phyloP scores from a whole-genome alignment of 2,329 filamentous ascomycete genomes.

The Penicillium sp. region DNA sequence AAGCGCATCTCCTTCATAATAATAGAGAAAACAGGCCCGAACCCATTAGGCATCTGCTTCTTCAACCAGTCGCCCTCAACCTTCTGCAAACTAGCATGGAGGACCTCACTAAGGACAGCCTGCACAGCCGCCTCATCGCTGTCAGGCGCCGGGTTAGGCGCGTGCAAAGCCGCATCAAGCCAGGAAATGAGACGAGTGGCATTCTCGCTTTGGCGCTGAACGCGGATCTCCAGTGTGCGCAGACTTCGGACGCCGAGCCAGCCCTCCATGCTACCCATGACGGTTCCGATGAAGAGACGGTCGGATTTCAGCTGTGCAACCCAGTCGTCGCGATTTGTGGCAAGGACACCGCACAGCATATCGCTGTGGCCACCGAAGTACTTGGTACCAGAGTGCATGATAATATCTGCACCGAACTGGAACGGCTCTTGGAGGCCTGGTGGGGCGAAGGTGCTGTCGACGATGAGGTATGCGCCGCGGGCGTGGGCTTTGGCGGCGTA shows the following conservation, averaged over 20 bases:
- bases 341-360: slow-evolving; percentile 82
- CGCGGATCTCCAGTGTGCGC: slow-evolving; percentile 79
- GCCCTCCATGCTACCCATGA: slow-evolving; percentile 85
- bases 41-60: slow-evolving; percentile 88
- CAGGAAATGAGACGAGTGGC: slow-evolving; percentile 69
- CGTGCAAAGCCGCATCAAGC: slow-evolving; percentile 56
- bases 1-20: slow-evolving; percentile 58
- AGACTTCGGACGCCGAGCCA: slow-evolving; percentile 89
- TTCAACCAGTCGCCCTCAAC: slow-evolving; percentile 68
- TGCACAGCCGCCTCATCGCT: slow-evolving; percentile 49
- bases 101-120: slow-evolving; percentile 59
- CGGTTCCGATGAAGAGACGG: slow-evolving; percentile 72
- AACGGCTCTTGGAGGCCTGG: slow-evolving; percentile 89
- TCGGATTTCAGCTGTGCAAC: slow-evolving; percentile 62
- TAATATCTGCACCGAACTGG: slow-evolving; percentile 71
- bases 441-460: slow-evolving; percentile 91
- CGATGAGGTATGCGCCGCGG: slow-evolving; percentile 71
- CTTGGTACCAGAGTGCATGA: slow-evolving; percentile 94
- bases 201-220: slow-evolving; percentile 71
- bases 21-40: slow-evolving; percentile 82
- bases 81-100: slow-evolving; percentile 77
- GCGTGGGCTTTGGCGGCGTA: slow-evolving; percentile 72
- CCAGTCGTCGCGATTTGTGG: slow-evolving; percentile 61
- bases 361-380: slow-evolving; percentile 96
- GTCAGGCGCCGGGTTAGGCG: slow-evolving; percentile 36